Evolutionary conservation across 2,329 filamentous ascomycete genomes (phyloP).

Genomic region (Seiridium unicorne): DNA sequence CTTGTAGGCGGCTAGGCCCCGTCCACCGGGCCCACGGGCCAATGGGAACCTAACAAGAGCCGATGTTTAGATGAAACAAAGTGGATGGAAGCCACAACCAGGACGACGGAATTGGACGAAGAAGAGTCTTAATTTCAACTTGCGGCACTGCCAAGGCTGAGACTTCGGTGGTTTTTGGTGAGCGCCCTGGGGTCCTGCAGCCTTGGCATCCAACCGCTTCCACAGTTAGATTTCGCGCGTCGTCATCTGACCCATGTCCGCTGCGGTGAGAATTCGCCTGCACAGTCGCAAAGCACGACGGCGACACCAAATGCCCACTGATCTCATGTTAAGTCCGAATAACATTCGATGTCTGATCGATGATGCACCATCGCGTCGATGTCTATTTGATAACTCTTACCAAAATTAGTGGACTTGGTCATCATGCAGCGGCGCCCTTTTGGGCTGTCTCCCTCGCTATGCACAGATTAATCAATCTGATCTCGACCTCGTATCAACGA

Average conservation of each 20-base stretch:
- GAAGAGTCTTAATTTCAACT: not conserved
- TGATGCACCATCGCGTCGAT: not conserved
- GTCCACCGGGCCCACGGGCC: not conserved
- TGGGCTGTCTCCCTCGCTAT: too few species aligned
- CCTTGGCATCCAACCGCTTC: slow-evolving; percentile 1
- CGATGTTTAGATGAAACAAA: slow-evolving; percentile 1
- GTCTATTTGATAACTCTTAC: not conserved
- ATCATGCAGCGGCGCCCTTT: not conserved
- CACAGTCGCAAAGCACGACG: not conserved
- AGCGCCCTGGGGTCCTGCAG: not conserved
- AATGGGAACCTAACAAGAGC: not conserved
- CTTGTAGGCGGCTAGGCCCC: not conserved
- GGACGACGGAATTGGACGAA: not conserved
- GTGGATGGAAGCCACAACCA: not conserved
- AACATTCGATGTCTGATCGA: not conserved
- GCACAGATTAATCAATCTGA: too few species aligned
- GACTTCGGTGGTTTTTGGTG: not conserved
- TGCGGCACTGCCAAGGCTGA: not conserved
- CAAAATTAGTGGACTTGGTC: not conserved
- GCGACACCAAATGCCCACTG: not conserved
- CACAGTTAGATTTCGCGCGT: not conserved
- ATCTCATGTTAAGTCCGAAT: not conserved
- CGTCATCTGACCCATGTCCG: not conserved
- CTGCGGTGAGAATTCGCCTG: not conserved
- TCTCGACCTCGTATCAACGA: too few species aligned